phyloP scores from a whole-genome alignment of 768 basidiomycete genomes.

The Tricholoma flavovirens region DNA sequence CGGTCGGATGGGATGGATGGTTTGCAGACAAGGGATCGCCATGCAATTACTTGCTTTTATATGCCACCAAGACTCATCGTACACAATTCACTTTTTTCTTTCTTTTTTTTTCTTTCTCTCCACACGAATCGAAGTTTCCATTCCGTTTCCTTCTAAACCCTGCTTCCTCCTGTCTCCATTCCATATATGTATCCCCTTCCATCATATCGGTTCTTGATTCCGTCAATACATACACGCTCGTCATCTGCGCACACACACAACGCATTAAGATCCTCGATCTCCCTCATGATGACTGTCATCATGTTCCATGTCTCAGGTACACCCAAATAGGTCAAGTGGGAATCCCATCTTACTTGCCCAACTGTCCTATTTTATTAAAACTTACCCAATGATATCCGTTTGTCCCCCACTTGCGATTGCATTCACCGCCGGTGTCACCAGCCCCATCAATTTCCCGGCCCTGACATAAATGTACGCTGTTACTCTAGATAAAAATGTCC shows the following conservation, averaged over 20 bases:
- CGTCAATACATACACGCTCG: background rate
- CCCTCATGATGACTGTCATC: background rate
- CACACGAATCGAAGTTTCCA: background rate
- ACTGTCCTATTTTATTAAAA: no score
- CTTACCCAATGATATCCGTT: no score
- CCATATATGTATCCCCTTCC: background rate
- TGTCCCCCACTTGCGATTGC: no score
- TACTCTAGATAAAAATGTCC: background rate
- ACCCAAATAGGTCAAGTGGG: background rate
- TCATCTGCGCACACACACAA: background rate
- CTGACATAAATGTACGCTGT: background rate
- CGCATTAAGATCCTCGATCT: background rate
- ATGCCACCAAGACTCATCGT: no score
- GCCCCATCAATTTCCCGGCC: background rate
- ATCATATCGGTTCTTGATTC: background rate
- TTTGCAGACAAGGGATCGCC: no score
- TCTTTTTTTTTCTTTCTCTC: no score
- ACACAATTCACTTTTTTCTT: no score
- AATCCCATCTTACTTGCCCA: no score
- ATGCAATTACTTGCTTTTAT: no score
- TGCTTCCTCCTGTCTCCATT: background rate
- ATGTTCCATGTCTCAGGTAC: background rate
- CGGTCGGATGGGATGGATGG: no score
- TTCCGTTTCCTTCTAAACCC: background rate
- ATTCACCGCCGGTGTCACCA: no score